phyloP scores from a whole-genome alignment of 495 filamentous ascomycete genomes.

The Xylaria telfairii region DNA sequence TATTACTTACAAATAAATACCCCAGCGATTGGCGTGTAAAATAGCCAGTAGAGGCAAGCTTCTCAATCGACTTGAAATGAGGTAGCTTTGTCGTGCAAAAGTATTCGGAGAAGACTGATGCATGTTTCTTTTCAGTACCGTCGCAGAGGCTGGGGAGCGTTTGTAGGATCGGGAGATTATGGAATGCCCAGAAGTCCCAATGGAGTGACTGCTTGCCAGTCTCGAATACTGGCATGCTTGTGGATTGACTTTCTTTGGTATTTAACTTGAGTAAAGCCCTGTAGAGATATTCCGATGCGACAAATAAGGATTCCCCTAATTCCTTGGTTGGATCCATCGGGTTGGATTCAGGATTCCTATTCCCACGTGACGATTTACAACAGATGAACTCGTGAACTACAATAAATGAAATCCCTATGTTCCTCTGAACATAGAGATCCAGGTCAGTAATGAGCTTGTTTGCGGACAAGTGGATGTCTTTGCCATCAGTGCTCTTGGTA shows the following conservation, averaged over 20 bases:
- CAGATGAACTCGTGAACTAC: not conserved
- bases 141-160: not conserved
- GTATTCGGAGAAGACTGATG: constrained; percentile 1
- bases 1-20: constrained; percentile 4
- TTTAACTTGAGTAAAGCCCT: not conserved
- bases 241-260: not conserved
- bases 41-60: not conserved
- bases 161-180: not conserved
- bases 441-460: not conserved
- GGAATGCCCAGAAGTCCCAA: not conserved
- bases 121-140: constrained; percentile 4
- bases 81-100: not conserved
- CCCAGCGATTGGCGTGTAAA: not conserved
- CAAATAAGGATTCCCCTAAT: not conserved
- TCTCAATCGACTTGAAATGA: not conserved
- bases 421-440: not conserved
- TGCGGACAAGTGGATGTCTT: not conserved
- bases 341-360: not conserved
- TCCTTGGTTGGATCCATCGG: not conserved
- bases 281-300: not conserved
- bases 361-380: not conserved
- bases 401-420: not conserved
- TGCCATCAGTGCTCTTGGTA: not conserved
- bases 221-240: not conserved
- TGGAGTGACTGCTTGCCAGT: not conserved